Percentiles rank a stretch among this genome's conserved stretches.
These are phyloP conservation scores for Neurospora crassa DNA, from an alignment of 2,329 filamentous ascomycete species.

Conservation along the genomic window DNA sequence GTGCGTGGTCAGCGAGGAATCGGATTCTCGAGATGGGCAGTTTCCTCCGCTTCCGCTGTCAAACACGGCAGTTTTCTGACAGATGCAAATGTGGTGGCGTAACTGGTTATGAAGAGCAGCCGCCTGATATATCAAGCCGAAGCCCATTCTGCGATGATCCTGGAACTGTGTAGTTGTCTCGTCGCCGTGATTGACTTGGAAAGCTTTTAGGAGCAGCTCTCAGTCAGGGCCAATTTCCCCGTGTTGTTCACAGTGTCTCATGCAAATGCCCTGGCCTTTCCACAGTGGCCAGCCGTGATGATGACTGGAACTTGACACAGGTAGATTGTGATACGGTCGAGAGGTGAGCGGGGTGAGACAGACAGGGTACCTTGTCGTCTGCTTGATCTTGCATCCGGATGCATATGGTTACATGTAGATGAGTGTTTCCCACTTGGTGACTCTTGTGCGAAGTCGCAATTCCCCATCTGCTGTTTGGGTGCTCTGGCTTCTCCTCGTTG, in stretches of 20 bases:
- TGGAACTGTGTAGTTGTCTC: neutral
- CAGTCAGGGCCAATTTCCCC: neutral
- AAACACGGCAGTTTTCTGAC: neutral
- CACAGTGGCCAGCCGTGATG: neutral
- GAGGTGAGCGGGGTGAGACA: neutral
- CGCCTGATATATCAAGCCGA: neutral
- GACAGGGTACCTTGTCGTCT: neutral
- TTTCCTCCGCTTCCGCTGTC: neutral
- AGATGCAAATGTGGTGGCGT: neutral
- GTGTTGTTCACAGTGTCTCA: neutral
- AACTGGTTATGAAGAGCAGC: neutral
- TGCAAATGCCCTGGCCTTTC: neutral
- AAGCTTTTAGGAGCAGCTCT: neutral
- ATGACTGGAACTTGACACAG: neutral
- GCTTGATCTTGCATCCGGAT: neutral
- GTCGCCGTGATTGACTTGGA: neutral
- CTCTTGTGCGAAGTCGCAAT: neutral
- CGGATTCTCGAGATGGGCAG: neutral
- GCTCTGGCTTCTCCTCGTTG: neutral
- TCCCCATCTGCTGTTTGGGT: neutral
- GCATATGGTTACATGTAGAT: neutral
- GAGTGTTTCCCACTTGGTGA: neutral
- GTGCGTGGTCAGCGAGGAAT: neutral
- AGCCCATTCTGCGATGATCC: neutral
- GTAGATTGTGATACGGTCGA: neutral